Base-by-base conservation (phyloP, 768 basidiomycete genomes). In the Cyclocybe cylindracea region DNA sequence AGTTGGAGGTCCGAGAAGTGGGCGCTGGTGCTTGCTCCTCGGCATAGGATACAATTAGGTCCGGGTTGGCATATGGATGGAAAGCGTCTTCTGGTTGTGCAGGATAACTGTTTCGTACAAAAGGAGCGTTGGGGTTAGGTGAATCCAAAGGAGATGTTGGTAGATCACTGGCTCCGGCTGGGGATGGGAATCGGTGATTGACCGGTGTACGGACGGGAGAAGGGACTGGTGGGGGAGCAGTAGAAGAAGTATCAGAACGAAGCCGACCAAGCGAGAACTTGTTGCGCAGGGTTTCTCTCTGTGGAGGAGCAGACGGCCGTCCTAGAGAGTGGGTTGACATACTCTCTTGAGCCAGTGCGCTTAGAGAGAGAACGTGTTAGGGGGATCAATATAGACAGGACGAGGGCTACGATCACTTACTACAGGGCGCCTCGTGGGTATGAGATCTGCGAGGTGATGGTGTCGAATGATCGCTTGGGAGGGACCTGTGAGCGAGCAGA, bases 1-100 rank as follows among this genome's bases (percentile, higher is more conserved):
- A 55, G 24, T 57, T 52, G 50, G 67, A 64, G 48, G 59, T 52
- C 44, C 70, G 48, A 10, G 66, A 65, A 32, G 62, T 56, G 37
- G 68, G 61, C 35, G 69, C 63, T 42, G 63, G 55, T 24, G 62
- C 59, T 48, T 60, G 58, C 43, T 71, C 71, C 40, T 72, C 59
- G 48, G 74, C 64, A 44, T 71, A 66, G 35, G 70, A 69, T 24
- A 70, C 65, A 32, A 79, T 79, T 40, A 88, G 71, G 55, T 90
- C 86, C 7, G 89, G 89, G 59, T 91, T 90, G 46, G 90, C 90
- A 64, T 90, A 92, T 24, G 90, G 90, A 70, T 92, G 90, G 36
- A 78, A 61, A 36, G 64, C 72, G 55, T 76, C 76, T 53, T 71
- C 72, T 38, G 64, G 61, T 19, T 53, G 48, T 24, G 18, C 45